phyloP scores from a whole-genome alignment of 1,139 yeast species.

The Maudiozyma humilis region DNA sequence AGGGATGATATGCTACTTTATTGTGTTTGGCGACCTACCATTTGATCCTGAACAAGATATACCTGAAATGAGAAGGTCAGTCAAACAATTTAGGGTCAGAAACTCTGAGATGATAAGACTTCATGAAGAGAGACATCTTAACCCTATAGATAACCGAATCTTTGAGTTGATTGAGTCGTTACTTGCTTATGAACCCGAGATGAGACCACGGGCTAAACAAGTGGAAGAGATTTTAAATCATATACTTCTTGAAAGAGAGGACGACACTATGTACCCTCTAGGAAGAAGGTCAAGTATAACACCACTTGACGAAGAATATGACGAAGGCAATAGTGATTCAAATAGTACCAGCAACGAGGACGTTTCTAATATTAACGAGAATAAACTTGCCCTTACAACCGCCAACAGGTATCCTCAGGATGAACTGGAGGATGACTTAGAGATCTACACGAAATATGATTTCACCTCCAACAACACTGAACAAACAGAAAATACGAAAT shows the following conservation, averaged over 20 bases:
- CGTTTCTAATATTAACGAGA: background rate
- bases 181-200: conserved; percentile 32
- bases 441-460: conserved; percentile 1
- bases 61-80: conserved; percentile 36
- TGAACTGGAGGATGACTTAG: conserved; percentile 1
- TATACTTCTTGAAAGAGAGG: conserved; percentile 4
- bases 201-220: conserved; percentile 41
- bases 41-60: conserved; percentile 38
- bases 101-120: conserved; percentile 15
- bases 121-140: conserved; percentile 15
- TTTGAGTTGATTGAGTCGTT: conserved; percentile 35
- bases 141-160: conserved; percentile 35
- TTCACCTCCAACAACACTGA: background rate
- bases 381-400: background rate
- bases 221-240: conserved; percentile 31
- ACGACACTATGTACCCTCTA: background rate
- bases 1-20: conserved; percentile 69
- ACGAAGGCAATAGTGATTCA: background rate
- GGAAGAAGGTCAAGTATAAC: background rate
- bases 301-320: background rate
- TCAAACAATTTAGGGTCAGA: conserved; percentile 31
- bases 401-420: background rate
- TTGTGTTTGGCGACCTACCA: conserved; percentile 66
- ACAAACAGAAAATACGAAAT: too few relatives aligned
- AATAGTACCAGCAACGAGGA: background rate